Evolutionary conservation across 257 asterid genomes (phyloP), one percentile per base, ranked within the genome.

Genomic region (Mitragyna speciosa): DNA sequence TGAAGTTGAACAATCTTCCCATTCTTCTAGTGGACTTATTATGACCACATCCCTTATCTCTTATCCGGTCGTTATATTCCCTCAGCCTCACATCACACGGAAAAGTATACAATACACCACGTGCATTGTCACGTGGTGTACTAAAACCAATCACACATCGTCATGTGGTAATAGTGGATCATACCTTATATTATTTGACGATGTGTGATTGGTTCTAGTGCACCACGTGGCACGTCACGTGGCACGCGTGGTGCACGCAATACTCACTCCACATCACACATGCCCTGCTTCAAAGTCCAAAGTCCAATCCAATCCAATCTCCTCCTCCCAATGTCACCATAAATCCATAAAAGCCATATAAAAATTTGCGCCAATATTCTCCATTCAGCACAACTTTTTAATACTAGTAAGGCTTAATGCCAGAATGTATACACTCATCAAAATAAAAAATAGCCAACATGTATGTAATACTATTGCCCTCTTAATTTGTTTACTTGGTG

Each of bases 231-330:
- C n/a, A n/a, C n/a, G n/a, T n/a, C n/a, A n/a, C n/a, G n/a, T n/a
- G n/a, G n/a, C n/a, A n/a, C n/a, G n/a, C n/a, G n/a, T n/a, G n/a
- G n/a, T n/a, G n/a, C n/a, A n/a, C n/a, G n/a, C n/a, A n/a, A n/a
- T n/a, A n/a, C n/a, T n/a, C n/a, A n/a, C n/a, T n/a, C n/a, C n/a
- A 88, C 96, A 36, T 85, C 89, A 90, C 96, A 88, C 90, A 94
- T 82, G 65, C 36, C 85, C n/a, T n/a, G 88, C 85, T 81, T 85
- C 88, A n/a, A 56, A 66, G 48, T 76, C 12, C 61, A 1, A 15
- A 47, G 61, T 41, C 81, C 78, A 76, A 76, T 73, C 80, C 76
- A n/a, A n/a, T 72, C 90, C 76, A 54, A 83, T 78, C 81, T 74
- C 73, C 90, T 78, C 61, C 84, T 81, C 87, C 90, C 90, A 80